These are phyloP conservation scores for Lachnellula subtilissima DNA, from an alignment of 2,329 filamentous ascomycete genomes.

Conservation along the genomic window DNA sequence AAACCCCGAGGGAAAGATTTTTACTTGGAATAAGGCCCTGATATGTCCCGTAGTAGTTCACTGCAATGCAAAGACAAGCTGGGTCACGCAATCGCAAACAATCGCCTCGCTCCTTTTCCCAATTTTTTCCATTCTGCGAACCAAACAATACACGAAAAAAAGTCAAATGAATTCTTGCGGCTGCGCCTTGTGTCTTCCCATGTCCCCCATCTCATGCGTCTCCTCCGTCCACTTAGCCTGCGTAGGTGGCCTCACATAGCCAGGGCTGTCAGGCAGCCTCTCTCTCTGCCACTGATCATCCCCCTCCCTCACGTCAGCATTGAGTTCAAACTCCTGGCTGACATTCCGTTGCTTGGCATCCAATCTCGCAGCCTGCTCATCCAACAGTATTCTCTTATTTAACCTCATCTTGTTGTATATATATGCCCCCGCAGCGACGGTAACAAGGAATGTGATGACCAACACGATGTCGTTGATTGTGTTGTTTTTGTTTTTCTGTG, in stretches of 20 bases:
- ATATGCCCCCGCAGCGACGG: conserved; percentile 34
- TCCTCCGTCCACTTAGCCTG: neutral
- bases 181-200: neutral
- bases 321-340: neutral
- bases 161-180: neutral
- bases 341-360: neutral
- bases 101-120: too few relatives aligned
- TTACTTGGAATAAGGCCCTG: too few relatives aligned
- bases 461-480: conserved; percentile 29
- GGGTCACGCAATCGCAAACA: too few relatives aligned
- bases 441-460: conserved; percentile 33
- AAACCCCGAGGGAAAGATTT: too few relatives aligned
- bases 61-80: too few relatives aligned
- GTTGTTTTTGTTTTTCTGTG: conserved; percentile 26
- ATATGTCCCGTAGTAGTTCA: too few relatives aligned
- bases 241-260: neutral
- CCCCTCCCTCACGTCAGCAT: neutral
- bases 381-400: conserved; percentile 33
- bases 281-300: neutral
- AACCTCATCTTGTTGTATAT: conserved; percentile 36
- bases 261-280: neutral
- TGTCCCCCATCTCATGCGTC: neutral
- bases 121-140: too few relatives aligned
- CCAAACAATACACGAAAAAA: neutral
- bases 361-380: conserved; percentile 29